A percentile compares a stretch with the other conserved stretches of the same genome.
Evolutionary conservation across 192 early-diverging fungal genomes (phyloP).

Genomic region (Neocallimastix lanati): DNA sequence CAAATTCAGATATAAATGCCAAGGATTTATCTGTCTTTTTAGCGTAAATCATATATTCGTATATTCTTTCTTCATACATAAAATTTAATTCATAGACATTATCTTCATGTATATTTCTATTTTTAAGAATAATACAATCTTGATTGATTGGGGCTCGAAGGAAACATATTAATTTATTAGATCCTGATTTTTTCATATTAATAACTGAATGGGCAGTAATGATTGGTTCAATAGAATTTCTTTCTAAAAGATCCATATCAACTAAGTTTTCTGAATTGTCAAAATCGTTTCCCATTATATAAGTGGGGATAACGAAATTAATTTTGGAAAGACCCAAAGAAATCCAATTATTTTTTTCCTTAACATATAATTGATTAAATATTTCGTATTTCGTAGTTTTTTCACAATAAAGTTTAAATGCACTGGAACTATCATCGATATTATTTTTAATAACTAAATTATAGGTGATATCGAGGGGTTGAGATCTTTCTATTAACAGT

Average conservation of each 20-base stretch:
- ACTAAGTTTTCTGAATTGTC: neutral
- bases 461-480: neutral
- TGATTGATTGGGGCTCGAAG: neutral
- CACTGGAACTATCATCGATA: neutral
- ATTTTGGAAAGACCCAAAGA: neutral
- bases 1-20: neutral
- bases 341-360: neutral
- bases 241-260: neutral
- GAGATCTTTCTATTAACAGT: neutral
- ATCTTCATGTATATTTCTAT: neutral
- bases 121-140: neutral
- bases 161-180: neutral
- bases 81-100: neutral
- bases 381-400: neutral
- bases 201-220: neutral
- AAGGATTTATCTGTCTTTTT: neutral
- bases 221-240: neutral
- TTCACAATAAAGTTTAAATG: neutral
- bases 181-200: neutral
- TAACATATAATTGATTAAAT: neutral
- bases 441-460: neutral
- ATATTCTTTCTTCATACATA: neutral
- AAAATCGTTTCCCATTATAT: neutral
- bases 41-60: neutral
- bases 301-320: neutral